phyloP scores from a whole-genome alignment of 2,329 filamentous ascomycete genomes.

The Beauveria bassiana region DNA sequence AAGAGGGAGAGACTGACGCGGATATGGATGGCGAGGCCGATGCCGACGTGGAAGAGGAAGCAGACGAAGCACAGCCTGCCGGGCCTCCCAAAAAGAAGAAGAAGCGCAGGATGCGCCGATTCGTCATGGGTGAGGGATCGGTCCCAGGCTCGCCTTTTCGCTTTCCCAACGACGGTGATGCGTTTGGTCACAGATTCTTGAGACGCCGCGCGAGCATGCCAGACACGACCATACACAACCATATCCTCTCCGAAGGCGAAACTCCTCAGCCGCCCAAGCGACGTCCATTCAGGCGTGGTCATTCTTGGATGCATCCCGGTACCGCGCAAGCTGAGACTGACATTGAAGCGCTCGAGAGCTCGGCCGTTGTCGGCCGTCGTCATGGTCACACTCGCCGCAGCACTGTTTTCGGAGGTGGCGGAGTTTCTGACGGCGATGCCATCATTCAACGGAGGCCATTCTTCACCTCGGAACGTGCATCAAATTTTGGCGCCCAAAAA shows the following conservation, averaged over 20 bases:
- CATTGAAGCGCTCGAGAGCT: conserved; percentile 43
- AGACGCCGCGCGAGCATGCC: conserved; percentile 60
- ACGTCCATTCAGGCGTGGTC: conserved; percentile 46
- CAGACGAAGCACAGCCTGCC: conserved; percentile 58
- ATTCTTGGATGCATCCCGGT: conserved; percentile 47
- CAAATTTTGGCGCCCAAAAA: conserved; percentile 69
- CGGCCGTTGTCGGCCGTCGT: conserved; percentile 40
- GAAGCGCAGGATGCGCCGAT: conserved; percentile 54
- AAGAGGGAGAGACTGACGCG: conserved; percentile 37
- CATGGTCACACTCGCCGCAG: conserved; percentile 58
- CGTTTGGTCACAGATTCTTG: conserved; percentile 42
- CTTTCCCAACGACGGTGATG: conserved; percentile 33
- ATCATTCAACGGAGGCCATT: conserved; percentile 49
- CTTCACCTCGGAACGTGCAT: conserved; percentile 58
- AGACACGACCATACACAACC: conserved; percentile 49
- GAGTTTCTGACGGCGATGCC: conserved; percentile 55
- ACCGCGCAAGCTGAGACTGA: conserved; percentile 42
- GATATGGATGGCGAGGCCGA: conserved; percentile 46
- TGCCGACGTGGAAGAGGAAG: conserved; percentile 78
- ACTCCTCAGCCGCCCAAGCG: conserved; percentile 53
- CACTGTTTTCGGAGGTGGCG: conserved; percentile 58
- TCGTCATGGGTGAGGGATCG: conserved; percentile 49
- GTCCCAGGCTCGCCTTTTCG: conserved; percentile 58
- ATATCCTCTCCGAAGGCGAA: conserved; percentile 68
- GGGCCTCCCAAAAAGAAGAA: conserved; percentile 44